Evolutionary conservation across 129 eudicot genomes (phyloP).

Genomic region (Flaveria brownii): DNA sequence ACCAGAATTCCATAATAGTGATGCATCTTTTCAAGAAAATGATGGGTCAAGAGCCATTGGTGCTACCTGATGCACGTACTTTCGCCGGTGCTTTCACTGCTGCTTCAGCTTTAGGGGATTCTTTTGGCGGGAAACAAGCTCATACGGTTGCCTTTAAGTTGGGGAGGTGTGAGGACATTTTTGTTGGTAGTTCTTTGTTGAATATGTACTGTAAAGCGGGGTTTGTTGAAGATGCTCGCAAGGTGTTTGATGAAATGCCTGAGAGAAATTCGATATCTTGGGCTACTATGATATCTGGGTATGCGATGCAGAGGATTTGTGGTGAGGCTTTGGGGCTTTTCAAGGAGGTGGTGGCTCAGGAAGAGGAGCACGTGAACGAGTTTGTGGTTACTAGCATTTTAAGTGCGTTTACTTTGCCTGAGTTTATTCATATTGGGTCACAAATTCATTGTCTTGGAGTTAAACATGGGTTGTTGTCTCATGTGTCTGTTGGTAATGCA

Average conservation of each 20-base stretch:
- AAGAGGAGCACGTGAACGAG: slow-evolving; percentile 55
- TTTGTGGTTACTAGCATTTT: slow-evolving; percentile 70
- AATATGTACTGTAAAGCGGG: slow-evolving; percentile 79
- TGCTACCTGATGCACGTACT: slow-evolving; percentile 65
- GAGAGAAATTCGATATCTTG: slow-evolving; percentile 75
- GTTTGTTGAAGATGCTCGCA: slow-evolving; percentile 52
- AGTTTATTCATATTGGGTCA: slow-evolving; percentile 48
- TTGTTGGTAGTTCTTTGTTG: slow-evolving; percentile 69
- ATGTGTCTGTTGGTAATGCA: slow-evolving; percentile 73
- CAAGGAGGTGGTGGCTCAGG: slow-evolving; percentile 40
- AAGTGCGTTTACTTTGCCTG: slow-evolving; percentile 57
- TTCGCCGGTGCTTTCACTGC: slow-evolving; percentile 65
- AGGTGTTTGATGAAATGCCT: slow-evolving; percentile 86
- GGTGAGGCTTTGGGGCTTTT: slow-evolving; percentile 57
- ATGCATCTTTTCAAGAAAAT: slow-evolving; percentile 49
- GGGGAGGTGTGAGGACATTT: slow-evolving; percentile 49
- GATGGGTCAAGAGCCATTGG: slow-evolving; percentile 29
- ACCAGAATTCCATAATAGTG: slow-evolving; percentile 37
- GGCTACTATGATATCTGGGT: slow-evolving; percentile 90
- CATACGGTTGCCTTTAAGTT: slow-evolving; percentile 56
- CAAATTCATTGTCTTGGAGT: slow-evolving; percentile 66
- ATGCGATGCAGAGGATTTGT: slow-evolving; percentile 56
- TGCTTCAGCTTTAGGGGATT: slow-evolving; percentile 42
- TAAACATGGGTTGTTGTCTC: slow-evolving; percentile 50
- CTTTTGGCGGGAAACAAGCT: slow-evolving; percentile 45